Evolutionary conservation across 495 filamentous ascomycete species (phyloP), one percentile per base, ranked within the genome.

Genomic region (Bryoglossum gracile): DNA sequence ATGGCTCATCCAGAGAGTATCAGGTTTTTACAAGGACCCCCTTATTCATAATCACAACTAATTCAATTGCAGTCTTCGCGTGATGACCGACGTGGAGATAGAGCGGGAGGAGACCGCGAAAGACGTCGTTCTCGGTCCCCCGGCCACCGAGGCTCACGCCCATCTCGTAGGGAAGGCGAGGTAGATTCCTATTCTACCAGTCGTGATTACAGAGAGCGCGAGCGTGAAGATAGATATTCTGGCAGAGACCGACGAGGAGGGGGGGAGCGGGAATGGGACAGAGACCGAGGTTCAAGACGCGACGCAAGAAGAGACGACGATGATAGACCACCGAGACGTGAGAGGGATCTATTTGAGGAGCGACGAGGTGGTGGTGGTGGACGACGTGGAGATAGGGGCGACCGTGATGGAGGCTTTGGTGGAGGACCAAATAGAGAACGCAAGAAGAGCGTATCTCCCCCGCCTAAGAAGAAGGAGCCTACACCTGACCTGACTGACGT

Each of bases 401-500:
- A 71, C 10, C 67, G 68, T 47, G 69, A 77, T 43, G 73, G 70
- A 38, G n/a, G n/a, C n/a, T n/a, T n/a, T n/a, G 68, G 70, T 54
- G 65, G 63, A 17, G 68, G 67, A 42, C 68, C 66, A 48, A 64
- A 57, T 37, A 73, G 81, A 39, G 82, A 88, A 33, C 76, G 82
- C 51, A 83, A 81, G 61, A 86, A 84, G 57, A 94, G 87, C 54
- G 78, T 82, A 11, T 80, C 82, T 34, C 89, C 92, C 37, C 82
- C 82, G 8, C 78, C 84, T 3, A 92, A 90, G 70, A 92, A 92
- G 75, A 82, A 83, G 60, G 92, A 97, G 65, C 86, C 91, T 18
- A 97, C 92, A 0, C 94, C 92, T 19, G 94, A 99, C 67, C 71
- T 99, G 63, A 95, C 90, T 50, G 82, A 94, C 58, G 71, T 88